A percentile compares a stretch with the other conserved stretches of the same genome.
Conservation (phyloP, 768 basidiomycete species). For the Grammothele lineata region DNA sequence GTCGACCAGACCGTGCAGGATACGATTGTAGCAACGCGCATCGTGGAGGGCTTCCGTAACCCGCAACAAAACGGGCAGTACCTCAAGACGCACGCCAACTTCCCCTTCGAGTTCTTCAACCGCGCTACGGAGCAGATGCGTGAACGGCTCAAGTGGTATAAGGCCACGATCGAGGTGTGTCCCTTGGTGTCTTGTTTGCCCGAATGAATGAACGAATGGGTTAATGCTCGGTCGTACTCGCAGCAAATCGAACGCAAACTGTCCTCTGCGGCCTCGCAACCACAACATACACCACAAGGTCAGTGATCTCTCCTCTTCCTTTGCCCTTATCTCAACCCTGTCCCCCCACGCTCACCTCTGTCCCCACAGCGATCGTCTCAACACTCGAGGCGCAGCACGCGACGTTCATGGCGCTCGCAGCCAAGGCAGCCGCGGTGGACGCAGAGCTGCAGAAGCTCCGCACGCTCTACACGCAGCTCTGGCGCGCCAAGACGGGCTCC, state of each 20-base stretch:
- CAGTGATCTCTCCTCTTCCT: conserved; percentile 8
- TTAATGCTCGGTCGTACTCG: too few relatives aligned
- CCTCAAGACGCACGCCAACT: conserved; percentile 75
- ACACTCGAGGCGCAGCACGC: conserved; percentile 79
- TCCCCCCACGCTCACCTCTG: too few relatives aligned
- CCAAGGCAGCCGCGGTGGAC: conserved; percentile 70
- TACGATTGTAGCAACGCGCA: conserved; percentile 69
- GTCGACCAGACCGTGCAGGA: conserved; percentile 78
- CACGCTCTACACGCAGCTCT: conserved; percentile 67
- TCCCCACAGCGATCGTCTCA: conserved; percentile 61
- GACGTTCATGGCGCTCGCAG: conserved; percentile 72
- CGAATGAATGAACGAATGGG: too few relatives aligned
- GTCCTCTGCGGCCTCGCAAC: conserved; percentile 57
- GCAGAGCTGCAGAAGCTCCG: conserved; percentile 76
- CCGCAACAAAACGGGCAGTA: conserved; percentile 67
- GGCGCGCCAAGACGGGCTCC: conserved; percentile 77
- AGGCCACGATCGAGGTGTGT: conserved; percentile 71
- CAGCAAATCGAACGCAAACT: conserved; percentile 85
- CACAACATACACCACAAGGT: conserved; percentile 76
- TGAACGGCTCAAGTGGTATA: conserved; percentile 73
- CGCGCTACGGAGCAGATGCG: conserved; percentile 70
- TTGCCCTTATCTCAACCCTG: too few relatives aligned
- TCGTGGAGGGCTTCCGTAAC: conserved; percentile 75
- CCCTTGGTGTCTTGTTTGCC: too few relatives aligned
- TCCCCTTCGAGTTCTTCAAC: conserved; percentile 80